Evolutionary conservation across 345 rosid genomes (phyloP).

Genomic region (Hibiscus tridactylites): DNA sequence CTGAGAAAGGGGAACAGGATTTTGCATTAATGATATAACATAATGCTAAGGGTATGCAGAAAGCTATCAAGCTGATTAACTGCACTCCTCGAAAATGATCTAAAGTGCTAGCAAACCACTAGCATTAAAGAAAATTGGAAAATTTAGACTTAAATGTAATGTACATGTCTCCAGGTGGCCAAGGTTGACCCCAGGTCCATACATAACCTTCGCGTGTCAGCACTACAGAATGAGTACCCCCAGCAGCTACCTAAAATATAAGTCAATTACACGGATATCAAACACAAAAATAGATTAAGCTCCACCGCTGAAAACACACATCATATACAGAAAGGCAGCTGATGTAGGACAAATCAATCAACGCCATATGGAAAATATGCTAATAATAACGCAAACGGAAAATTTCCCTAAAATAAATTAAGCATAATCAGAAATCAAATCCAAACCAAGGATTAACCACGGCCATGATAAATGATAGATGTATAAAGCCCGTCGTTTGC

Average conservation of each 20-base stretch:
- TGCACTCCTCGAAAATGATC: neutral
- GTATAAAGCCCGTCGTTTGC: neutral
- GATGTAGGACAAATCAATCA: neutral
- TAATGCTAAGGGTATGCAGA: neutral
- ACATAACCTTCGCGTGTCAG: slow-evolving; percentile 85
- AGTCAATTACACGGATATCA: slow-evolving; percentile 9
- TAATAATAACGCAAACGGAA: neutral
- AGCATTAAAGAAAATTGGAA: neutral
- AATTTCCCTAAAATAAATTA: neutral
- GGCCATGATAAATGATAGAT: neutral
- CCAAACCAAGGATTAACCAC: neutral
- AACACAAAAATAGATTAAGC: slow-evolving; percentile 6
- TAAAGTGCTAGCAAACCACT: neutral
- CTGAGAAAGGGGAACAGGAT: slow-evolving; percentile 28
- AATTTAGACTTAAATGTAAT: neutral
- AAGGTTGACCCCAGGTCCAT: slow-evolving; percentile 99
- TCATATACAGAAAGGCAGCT: neutral
- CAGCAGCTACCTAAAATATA: slow-evolving; percentile 80
- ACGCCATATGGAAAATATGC: neutral
- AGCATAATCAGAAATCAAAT: neutral
- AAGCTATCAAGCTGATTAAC: neutral
- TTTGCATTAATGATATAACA: neutral
- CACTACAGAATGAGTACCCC: slow-evolving; percentile 98
- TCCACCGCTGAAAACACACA: neutral
- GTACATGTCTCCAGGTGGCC: slow-evolving; percentile 99